A percentile compares a stretch with the other conserved stretches of the same genome.
phyloP scores from a whole-genome alignment of 2,329 filamentous ascomycete species.

The Chrysosporium keratinophilum region DNA sequence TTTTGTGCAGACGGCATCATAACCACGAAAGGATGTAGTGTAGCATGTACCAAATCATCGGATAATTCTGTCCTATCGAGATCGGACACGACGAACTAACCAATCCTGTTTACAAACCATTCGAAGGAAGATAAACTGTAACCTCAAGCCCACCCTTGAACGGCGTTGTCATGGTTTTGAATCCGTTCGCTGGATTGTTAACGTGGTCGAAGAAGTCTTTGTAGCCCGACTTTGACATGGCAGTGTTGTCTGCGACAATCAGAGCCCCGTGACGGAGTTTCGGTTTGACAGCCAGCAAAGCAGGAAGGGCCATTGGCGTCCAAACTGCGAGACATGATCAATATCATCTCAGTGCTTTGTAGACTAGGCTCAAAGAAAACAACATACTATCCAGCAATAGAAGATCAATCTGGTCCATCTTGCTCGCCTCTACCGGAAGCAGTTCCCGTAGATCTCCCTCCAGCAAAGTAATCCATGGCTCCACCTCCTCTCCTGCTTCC shows the following conservation, averaged over 20 bases:
- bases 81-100: neutral
- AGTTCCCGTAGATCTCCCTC: constrained; percentile 51
- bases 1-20: neutral
- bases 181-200: constrained; percentile 39
- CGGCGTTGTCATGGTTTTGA: constrained; percentile 41
- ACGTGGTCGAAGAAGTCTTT: constrained; percentile 41
- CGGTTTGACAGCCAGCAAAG: constrained; percentile 40
- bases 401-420: constrained; percentile 40
- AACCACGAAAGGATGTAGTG: neutral
- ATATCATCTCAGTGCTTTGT: neutral
- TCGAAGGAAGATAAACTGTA: constrained; percentile 27
- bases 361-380: neutral
- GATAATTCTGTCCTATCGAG: too few species aligned
- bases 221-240: constrained; percentile 34
- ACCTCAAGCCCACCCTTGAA: constrained; percentile 42
- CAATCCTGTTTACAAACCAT: neutral
- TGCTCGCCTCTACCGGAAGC: constrained; percentile 38
- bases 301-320: constrained; percentile 45
- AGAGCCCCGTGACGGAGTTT: constrained; percentile 40
- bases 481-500: constrained; percentile 41
- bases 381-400: constrained; percentile 52
- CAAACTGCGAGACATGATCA: constrained; percentile 39
- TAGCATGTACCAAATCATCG: neutral
- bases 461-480: constrained; percentile 45
- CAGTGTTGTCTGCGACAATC: constrained; percentile 43